Percentiles rank a stretch among this genome's conserved stretches.
phyloP scores from a whole-genome alignment of 805 yeast genomes.

The Isabelozyma gotoi region DNA sequence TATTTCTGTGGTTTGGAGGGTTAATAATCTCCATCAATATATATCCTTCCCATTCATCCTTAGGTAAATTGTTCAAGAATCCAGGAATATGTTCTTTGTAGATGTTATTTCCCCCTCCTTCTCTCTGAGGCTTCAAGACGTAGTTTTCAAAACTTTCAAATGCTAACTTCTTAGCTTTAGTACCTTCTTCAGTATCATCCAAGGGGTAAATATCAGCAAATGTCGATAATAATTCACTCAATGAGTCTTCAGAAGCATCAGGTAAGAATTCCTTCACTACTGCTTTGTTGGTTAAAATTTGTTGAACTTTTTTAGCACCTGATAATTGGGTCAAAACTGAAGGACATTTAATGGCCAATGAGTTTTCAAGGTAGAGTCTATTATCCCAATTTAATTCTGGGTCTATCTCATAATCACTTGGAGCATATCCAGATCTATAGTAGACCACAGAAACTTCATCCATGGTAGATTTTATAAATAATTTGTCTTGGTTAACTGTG shows the following conservation, averaged over 20 bases:
- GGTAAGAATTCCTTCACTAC: constrained; percentile 50
- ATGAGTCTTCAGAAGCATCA: constrained; percentile 19
- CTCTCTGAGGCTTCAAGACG: constrained; percentile 96
- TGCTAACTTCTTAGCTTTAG: constrained; percentile 63
- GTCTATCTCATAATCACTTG: constrained; percentile 64
- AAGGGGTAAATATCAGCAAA: constrained; percentile 88
- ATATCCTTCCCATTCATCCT: constrained; percentile 86
- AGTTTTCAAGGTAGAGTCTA: constrained; percentile 67
- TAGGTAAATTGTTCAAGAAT: constrained; percentile 53
- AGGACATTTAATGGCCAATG: constrained; percentile 89
- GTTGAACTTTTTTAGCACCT: constrained; percentile 94
- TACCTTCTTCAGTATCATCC: constrained; percentile 67
- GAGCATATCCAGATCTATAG: constrained; percentile 87
- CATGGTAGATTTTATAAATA: constrained; percentile 52
- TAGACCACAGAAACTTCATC: constrained; percentile 86
- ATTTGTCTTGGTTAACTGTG: constrained; percentile 42
- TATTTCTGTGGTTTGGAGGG: constrained; percentile 69
- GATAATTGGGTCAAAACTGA: constrained; percentile 83
- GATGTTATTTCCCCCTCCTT: constrained; percentile 97
- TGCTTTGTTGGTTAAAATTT: constrained; percentile 63
- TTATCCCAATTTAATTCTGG: constrained; percentile 73
- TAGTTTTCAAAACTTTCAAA: constrained; percentile 63
- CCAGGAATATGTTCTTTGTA: constrained; percentile 83
- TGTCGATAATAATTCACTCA: constrained; percentile 49
- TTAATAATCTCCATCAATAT: constrained; percentile 91